Percentiles rank a stretch among this genome's conserved stretches.
These are phyloP conservation scores for Suillus weaverae DNA, from an alignment of 768 basidiomycete species.

Conservation along the genomic window DNA sequence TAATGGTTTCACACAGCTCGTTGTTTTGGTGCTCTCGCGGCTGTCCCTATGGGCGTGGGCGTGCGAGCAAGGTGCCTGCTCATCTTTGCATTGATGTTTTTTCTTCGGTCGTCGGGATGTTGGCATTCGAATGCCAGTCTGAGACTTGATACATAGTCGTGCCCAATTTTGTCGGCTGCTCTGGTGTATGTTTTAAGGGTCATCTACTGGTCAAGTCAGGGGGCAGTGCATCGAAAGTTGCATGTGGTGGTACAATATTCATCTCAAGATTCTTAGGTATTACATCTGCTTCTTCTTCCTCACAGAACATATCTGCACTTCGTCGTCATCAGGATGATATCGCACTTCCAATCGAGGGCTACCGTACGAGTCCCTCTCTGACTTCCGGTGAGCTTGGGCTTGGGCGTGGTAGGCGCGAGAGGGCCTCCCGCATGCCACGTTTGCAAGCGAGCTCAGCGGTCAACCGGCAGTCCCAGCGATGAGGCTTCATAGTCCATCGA, in stretches of 20 bases:
- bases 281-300: not conserved
- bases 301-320: not conserved
- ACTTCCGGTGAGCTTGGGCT: not conserved
- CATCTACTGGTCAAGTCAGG: slow-evolving; percentile 80
- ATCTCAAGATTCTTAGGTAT: not conserved
- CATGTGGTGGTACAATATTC: not conserved
- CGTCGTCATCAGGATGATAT: not conserved
- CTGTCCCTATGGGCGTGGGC: not conserved
- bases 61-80: not conserved
- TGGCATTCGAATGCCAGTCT: not conserved
- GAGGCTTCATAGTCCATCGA: too few relatives aligned
- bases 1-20: not conserved
- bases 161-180: slow-evolving; percentile 47
- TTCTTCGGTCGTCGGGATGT: not conserved
- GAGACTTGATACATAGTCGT: not conserved
- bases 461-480: too few relatives aligned
- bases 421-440: not conserved
- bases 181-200: slow-evolving; percentile 83
- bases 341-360: not conserved
- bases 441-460: not conserved
- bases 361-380: too few relatives aligned
- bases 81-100: not conserved
- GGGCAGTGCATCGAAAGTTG: slow-evolving; percentile 37
- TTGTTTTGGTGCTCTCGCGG: not conserved
- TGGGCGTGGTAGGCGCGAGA: not conserved